Base-by-base conservation (phyloP, 2,329 filamentous ascomycete species). In the Botrytis elliptica region DNA sequence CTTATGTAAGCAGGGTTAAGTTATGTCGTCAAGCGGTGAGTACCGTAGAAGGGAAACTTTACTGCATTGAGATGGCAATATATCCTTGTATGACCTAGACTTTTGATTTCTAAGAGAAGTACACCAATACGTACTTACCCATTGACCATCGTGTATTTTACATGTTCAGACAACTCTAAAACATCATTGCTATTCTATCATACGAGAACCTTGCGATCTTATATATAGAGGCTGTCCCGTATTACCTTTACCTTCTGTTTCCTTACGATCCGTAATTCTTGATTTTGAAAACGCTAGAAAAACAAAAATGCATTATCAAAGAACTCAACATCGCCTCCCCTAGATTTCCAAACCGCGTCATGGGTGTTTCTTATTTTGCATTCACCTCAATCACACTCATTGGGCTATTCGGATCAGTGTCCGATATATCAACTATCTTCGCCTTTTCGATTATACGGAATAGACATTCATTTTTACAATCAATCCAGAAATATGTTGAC, bases 401-500 rank as follows among this genome's bases (percentile, higher is more conserved):
- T n/a, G 55, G 38, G 22, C 4, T 62, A n/a, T 62, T 62, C 33
- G 68, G 68, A 70, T 70, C 68, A 36, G 74, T 18, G 16, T 60
- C 55, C 55, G 68, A 70, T 70, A 46, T 70, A 60, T 52, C 44
- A 75, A n/a, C 49, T 77, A 3, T 63, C 44, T 38, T 49, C 33
- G 29, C 70, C n/a, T 70, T 78, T 29, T 44, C n/a, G 5, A 2
- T 75, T 40, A 59, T 73, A 40, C 69, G 49, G 38, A 75, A 75
- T 29, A 74, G 74, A 75, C 42, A 73, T 14, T 25, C 36, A 22
- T 25, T 76, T 25, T 55, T 55, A 18, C 20, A 68, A 29, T 49
- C 75, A n/a, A 18, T 72, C 12, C 40, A 63, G 20, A 36, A 33
- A 49, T 74, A 74, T 69, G 38, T 77, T 63, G 74, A 73, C 64